Evolutionary conservation across 2,329 filamentous ascomycete species (phyloP).

Genomic region (Aphanoascus verrucosus): DNA sequence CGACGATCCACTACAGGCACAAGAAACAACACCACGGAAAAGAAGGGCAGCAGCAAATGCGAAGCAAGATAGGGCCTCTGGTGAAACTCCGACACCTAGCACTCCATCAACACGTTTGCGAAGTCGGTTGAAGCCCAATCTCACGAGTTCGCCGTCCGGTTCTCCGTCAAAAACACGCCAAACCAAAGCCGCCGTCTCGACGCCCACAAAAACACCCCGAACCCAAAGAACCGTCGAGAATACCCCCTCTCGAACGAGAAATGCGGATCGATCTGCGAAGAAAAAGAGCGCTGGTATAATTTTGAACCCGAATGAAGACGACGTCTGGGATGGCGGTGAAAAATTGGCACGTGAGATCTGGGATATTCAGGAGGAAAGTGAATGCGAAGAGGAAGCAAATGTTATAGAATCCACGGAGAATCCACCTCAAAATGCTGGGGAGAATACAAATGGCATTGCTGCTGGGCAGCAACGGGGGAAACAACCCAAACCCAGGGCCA

Average conservation of each 20-base stretch:
- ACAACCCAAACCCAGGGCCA: conserved; percentile 46
- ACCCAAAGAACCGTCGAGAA: conserved; percentile 11
- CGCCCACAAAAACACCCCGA: conserved; percentile 27
- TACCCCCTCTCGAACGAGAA: conserved; percentile 56
- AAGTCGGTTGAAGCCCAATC: conserved; percentile 23
- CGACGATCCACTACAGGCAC: conserved; percentile 24
- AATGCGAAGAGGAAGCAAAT: conserved; percentile 31
- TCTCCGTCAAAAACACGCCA: conserved; percentile 31
- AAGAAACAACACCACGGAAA: conserved; percentile 32
- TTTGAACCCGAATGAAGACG: conserved; percentile 63
- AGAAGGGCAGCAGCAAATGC: conserved; percentile 22
- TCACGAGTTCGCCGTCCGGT: conserved; percentile 21
- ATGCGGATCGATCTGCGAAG: conserved; percentile 74
- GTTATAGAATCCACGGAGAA: conserved; percentile 20
- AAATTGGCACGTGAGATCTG: conserved; percentile 58
- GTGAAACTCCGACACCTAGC: conserved; percentile 21
- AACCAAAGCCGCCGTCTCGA: conserved; percentile 31
- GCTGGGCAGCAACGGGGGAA: conserved; percentile 44
- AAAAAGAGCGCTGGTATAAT: conserved; percentile 71
- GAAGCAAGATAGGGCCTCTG: not conserved
- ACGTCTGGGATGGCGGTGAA: conserved; percentile 53
- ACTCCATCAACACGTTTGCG: conserved; percentile 19
- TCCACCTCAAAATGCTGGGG: conserved; percentile 14
- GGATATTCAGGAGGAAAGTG: conserved; percentile 32
- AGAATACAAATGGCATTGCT: not conserved